Percentiles rank a stretch among this genome's conserved stretches.
These are phyloP conservation scores for Alternaria sp. DNA, from an alignment of 2,329 filamentous ascomycete genomes.

Conservation along the genomic window DNA sequence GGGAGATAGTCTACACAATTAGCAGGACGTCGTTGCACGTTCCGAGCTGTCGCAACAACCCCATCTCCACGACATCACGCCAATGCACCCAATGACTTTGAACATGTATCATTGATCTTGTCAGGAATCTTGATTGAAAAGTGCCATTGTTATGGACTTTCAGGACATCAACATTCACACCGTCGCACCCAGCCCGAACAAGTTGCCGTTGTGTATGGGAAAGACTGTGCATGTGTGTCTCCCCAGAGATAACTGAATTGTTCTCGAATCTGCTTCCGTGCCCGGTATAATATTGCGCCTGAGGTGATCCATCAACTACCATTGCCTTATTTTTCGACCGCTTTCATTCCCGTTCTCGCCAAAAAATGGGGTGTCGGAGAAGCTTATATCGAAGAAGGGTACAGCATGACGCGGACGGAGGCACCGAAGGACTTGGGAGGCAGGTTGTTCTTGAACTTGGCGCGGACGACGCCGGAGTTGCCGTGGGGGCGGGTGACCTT, in stretches of 20 bases:
- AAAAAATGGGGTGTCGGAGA: conserved; percentile 35
- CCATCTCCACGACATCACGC: neutral
- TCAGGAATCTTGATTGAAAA: conserved; percentile 47
- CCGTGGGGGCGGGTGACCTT: conserved; percentile 97
- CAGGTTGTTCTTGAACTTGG: conserved; percentile 95
- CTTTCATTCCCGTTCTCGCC: conserved; percentile 29
- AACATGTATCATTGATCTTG: conserved; percentile 48
- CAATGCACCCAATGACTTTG: conserved; percentile 22
- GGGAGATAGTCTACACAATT: neutral
- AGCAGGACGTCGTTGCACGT: neutral
- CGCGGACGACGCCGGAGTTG: conserved; percentile 97
- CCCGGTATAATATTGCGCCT: conserved; percentile 32
- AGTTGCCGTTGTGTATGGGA: conserved; percentile 37
- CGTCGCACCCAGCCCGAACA: conserved; percentile 47
- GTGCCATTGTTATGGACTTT: conserved; percentile 47
- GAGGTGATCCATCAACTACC: conserved; percentile 30
- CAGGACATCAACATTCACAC: conserved; percentile 44
- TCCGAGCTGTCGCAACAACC: neutral
- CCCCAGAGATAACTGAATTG: conserved; percentile 26
- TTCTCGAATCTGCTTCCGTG: conserved; percentile 35
- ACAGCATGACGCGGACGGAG: conserved; percentile 95
- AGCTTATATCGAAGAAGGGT: conserved; percentile 93
- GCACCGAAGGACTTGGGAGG: conserved; percentile 88
- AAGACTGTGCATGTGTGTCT: conserved; percentile 41
- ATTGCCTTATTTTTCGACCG: conserved; percentile 28